Percentiles rank a stretch among this genome's conserved stretches.
phyloP scores from a whole-genome alignment of 2,329 filamentous ascomycete genomes.

The Paradendryphiella salina region DNA sequence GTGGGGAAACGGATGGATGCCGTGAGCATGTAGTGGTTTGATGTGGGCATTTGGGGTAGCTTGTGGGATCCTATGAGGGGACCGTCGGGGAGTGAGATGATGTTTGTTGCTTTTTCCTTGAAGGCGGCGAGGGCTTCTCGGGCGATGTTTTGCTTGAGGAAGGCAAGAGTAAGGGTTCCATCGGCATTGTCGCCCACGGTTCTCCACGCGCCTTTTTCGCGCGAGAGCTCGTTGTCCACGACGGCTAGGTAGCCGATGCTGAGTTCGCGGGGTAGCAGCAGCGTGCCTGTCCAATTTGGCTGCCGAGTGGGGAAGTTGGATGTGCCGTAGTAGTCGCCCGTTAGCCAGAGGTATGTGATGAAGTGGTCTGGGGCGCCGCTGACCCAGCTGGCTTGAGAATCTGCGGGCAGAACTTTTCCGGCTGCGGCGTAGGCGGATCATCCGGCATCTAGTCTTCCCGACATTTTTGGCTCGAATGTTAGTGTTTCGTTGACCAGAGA shows the following conservation, averaged over 20 bases:
- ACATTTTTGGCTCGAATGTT: constrained; percentile 48
- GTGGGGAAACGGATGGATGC: constrained; percentile 47
- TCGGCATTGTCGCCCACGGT: constrained; percentile 34
- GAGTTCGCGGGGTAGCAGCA: constrained; percentile 51
- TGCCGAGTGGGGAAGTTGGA: constrained; percentile 46
- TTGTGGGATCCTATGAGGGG: constrained; percentile 15
- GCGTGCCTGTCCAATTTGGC: constrained; percentile 52
- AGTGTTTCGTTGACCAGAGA: constrained; percentile 31
- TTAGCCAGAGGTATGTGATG: constrained; percentile 51
- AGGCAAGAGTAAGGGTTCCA: constrained; percentile 45
- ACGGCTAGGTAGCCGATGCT: constrained; percentile 50
- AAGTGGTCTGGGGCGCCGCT: constrained; percentile 50
- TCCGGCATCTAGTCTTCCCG: constrained; percentile 50
- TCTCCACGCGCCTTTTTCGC: constrained; percentile 49
- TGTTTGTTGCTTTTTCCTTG: constrained; percentile 27
- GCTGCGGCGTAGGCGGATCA: constrained; percentile 51
- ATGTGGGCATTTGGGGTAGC: constrained; percentile 19
- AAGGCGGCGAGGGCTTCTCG: constrained; percentile 45
- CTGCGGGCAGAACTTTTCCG: constrained; percentile 48
- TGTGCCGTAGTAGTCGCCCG: constrained; percentile 50
- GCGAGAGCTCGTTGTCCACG: constrained; percentile 48
- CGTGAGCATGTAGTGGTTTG: constrained; percentile 49
- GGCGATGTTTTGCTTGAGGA: constrained; percentile 47
- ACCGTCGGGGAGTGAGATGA: constrained; percentile 19
- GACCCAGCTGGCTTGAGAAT: constrained; percentile 45